Conservation (phyloP, 306 rosid genomes). For the Lathyrus oleraceus region DNA sequence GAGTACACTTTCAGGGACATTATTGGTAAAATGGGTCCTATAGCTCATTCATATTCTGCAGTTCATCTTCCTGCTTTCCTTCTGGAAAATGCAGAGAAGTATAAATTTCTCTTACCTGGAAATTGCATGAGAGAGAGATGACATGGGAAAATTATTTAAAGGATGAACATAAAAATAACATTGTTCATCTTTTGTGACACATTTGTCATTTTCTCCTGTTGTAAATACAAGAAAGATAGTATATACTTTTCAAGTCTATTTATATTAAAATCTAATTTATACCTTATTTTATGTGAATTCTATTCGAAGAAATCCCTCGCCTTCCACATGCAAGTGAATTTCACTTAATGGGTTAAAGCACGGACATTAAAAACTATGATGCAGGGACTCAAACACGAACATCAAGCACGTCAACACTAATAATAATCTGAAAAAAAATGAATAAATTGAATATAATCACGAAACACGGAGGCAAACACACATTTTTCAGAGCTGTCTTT, state of each 20-base stretch:
- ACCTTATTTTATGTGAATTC: not conserved
- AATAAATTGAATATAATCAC: too few species aligned
- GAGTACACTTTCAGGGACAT: conserved; percentile 94
- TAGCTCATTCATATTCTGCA: conserved; percentile 91
- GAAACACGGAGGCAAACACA: too few species aligned
- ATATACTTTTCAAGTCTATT: not conserved
- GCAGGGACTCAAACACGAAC: too few species aligned
- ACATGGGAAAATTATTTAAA: conserved; percentile 23
- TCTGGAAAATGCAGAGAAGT: conserved; percentile 74
- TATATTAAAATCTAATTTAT: not conserved
- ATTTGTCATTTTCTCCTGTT: not conserved
- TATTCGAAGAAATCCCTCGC: not conserved
- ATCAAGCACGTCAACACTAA: too few species aligned
- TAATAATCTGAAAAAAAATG: too few species aligned
- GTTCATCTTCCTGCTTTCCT: conserved; percentile 92
- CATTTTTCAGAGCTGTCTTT: too few species aligned
- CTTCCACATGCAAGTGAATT: not conserved
- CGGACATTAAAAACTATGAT: too few species aligned
- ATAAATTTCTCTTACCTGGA: conserved; percentile 89
- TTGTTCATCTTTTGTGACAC: not conserved
- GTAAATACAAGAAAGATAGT: not conserved
- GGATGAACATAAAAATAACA: not conserved
- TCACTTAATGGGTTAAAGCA: not conserved
- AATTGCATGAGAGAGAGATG: conserved; percentile 74
- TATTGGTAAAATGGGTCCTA: conserved; percentile 94